Evolutionary conservation across 2,329 filamentous ascomycete species (phyloP).

Genomic region (Aspergillus sp.): DNA sequence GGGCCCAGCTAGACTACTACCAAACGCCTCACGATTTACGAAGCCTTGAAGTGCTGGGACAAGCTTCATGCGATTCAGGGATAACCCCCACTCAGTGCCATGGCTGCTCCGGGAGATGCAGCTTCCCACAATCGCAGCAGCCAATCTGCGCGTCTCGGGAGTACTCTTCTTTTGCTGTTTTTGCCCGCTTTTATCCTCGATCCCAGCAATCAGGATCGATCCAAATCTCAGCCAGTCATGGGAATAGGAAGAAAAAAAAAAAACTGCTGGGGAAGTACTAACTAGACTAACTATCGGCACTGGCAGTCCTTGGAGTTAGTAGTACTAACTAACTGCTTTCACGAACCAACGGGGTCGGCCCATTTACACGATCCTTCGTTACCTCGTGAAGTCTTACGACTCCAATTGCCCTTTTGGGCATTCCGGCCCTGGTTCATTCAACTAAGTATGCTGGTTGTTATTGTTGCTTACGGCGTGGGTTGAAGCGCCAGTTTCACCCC

Average conservation of each 20-base stretch:
- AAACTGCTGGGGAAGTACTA: background rate
- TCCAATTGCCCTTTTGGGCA: background rate
- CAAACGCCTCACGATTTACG: conserved; percentile 7
- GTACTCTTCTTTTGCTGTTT: background rate
- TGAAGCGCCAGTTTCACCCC: background rate
- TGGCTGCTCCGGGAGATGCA: conserved; percentile 3
- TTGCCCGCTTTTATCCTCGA: background rate
- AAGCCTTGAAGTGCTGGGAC: conserved; percentile 19
- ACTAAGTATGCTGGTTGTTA: background rate
- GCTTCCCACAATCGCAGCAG: conserved; percentile 2
- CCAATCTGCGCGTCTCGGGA: conserved; percentile 5
- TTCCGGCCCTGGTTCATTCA: background rate
- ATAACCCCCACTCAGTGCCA: conserved; percentile 20
- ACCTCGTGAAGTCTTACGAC: background rate
- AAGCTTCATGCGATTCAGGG: conserved; percentile 27
- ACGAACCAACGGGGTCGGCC: conserved; percentile 3
- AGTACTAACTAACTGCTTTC: background rate
- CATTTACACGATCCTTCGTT: background rate
- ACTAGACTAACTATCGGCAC: too few species aligned
- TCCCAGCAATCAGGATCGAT: conserved; percentile 16
- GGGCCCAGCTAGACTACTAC: conserved; percentile 1
- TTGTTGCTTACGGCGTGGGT: background rate
- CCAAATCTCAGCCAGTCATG: conserved; percentile 11
- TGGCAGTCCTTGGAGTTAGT: background rate
- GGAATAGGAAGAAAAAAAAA: background rate